Percentiles rank a stretch among this genome's conserved stretches.
Evolutionary conservation across 352 stramenopile species (phyloP).

Genomic region (Globisporangium emineosum): DNA sequence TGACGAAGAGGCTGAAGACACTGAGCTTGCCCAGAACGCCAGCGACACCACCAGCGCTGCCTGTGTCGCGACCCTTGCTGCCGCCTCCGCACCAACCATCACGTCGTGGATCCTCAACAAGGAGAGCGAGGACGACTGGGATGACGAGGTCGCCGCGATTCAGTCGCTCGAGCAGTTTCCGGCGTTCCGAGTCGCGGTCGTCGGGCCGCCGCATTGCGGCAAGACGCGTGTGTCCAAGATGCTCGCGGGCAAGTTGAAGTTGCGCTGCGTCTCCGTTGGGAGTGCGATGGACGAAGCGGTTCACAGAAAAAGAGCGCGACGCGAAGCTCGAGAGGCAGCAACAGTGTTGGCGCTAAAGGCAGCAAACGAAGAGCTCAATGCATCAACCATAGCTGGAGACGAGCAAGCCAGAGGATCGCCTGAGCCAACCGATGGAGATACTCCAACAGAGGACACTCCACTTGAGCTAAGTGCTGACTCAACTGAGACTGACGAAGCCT

Average conservation of each 20-base stretch:
- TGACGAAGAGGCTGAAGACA: background rate
- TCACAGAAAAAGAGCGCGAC: conserved; percentile 18
- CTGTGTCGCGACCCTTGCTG: conserved; percentile 1
- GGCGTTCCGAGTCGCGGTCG: conserved; percentile 46
- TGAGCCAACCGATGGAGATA: conserved; percentile 13
- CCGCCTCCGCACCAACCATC: conserved; percentile 4
- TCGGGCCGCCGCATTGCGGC: conserved; percentile 48
- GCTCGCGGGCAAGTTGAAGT: conserved; percentile 36
- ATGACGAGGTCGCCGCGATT: conserved; percentile 38
- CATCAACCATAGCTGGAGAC: background rate
- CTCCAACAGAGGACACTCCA: background rate
- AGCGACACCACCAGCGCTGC: background rate
- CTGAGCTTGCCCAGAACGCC: background rate
- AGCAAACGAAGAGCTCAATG: conserved; percentile 9
- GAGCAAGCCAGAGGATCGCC: background rate
- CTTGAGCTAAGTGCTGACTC: background rate
- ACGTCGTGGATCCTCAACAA: conserved; percentile 20
- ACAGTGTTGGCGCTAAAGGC: background rate
- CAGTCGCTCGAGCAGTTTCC: conserved; percentile 38
- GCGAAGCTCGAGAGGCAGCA: background rate
- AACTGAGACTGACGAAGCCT: too few relatives aligned
- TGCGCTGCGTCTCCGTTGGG: conserved; percentile 49
- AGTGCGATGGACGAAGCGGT: conserved; percentile 42
- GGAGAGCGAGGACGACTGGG: conserved; percentile 34
- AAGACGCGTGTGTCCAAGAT: conserved; percentile 53